Evolutionary conservation across 192 early-diverging fungal genomes (phyloP), one percentile per base, ranked within the genome.

Genomic region (Nowakowskiella sp.): DNA sequence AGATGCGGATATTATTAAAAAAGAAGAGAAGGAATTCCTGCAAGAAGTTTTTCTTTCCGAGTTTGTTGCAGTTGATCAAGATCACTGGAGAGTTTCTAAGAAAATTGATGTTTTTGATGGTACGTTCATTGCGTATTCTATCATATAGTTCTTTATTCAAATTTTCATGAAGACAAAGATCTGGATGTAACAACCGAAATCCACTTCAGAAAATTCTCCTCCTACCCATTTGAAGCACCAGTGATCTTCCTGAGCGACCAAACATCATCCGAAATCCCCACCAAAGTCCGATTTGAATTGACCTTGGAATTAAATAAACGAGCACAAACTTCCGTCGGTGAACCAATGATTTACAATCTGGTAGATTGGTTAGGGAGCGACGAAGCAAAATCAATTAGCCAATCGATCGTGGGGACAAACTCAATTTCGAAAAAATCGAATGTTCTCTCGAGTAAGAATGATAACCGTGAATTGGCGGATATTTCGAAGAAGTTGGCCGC

Each of bases 151-250:
- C n/a, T n/a, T n/a, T n/a, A n/a, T n/a, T n/a, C n/a, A n/a, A n/a
- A n/a, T n/a, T n/a, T n/a, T n/a, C n/a, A n/a, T n/a, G n/a, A n/a
- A n/a, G n/a, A n/a, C n/a, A n/a, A n/a, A n/a, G n/a, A n/a, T n/a
- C n/a, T n/a, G n/a, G n/a, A n/a, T n/a, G n/a, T n/a, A n/a, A n/a
- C n/a, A n/a, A n/a, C n/a, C 32, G 58, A 70, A 49, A 49, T 70
- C 10, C 51, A 70, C 44, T 64, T 65, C 31, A 30, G 54, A 0
- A 19, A 23, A 24, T 43, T 23, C 2, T 60, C 48, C n/a, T 6
- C 32, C n/a, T 70, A 70, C 50, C 68, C 68, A 5, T 66, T 53
- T 42, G 47, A 66, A 23, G n/a, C 48, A 2, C 68, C 68, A 1
- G 7, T 51, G 25, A 19, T 66, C 28, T 55, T 70, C 3, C 34